Percentiles rank a stretch among this genome's conserved stretches.
Conservation (phyloP, 2,329 filamentous ascomycete genomes). For the Penicillium vulpinum region DNA sequence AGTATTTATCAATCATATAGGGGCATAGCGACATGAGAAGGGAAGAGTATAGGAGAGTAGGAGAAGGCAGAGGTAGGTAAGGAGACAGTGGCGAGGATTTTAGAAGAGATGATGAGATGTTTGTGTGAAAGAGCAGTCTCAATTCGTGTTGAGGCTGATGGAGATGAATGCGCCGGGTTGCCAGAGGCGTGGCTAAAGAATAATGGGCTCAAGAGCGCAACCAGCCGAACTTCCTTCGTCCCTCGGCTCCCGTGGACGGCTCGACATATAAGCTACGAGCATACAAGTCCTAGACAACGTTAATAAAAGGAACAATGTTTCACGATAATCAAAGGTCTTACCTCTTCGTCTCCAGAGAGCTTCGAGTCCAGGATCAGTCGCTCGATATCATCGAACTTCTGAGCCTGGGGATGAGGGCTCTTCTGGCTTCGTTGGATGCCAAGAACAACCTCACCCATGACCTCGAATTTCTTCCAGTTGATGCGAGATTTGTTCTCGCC, state of each 20-base stretch:
- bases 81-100: background rate
- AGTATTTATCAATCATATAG: slow-evolving; percentile 29
- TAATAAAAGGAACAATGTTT: slow-evolving; percentile 5
- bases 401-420: slow-evolving; percentile 72
- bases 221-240: slow-evolving; percentile 47
- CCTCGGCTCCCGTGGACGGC: slow-evolving; percentile 44
- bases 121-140: background rate
- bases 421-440: slow-evolving; percentile 91
- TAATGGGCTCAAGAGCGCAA: slow-evolving; percentile 34
- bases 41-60: slow-evolving; percentile 8
- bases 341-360: slow-evolving; percentile 84
- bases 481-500: slow-evolving; percentile 71
- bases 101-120: background rate
- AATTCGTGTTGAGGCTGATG: background rate
- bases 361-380: slow-evolving; percentile 78
- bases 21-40: slow-evolving; percentile 28
- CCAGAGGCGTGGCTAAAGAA: background rate
- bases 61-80: background rate
- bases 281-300: slow-evolving; percentile 54
- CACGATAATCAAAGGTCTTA: slow-evolving; percentile 47
- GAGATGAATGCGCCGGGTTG: background rate
- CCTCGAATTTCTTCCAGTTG: slow-evolving; percentile 98
- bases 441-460: slow-evolving; percentile 87
- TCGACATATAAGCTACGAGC: slow-evolving; percentile 59
- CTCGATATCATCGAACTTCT: slow-evolving; percentile 67